Evolutionary conservation across 164 flowering plant genomes (phyloP), one percentile per base, ranked within the genome.

Genomic region (Vitis cinerea): DNA sequence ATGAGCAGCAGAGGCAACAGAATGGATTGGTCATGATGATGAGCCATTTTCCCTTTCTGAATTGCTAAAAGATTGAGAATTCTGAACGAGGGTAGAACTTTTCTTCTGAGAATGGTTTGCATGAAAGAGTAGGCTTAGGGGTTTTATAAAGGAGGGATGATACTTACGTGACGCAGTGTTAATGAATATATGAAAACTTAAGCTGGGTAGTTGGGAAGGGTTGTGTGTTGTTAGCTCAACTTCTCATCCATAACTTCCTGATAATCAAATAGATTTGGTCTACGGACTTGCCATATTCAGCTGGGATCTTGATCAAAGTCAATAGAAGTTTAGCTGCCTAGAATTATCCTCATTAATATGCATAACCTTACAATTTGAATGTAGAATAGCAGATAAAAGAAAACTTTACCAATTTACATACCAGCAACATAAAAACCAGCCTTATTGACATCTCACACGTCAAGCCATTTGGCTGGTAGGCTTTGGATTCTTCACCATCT

Each of bases 381-480:
- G 27, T 23, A 23, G 27, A 23, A 23, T 23, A 10, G 48, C 10
- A 5, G 52, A 51, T 19, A 9, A 4, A 10, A 59, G 6, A 19
- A 13, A 57, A 19, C 60, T 47, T 51, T 12, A 63, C 51, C 17
- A n/a, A n/a, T 3, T 86, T 83, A 88, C 67, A 93, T 64, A 37
- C 98, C 88, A 61, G 97, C 94, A 70, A 94, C 98, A 58, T 93
- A 93, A 6, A 97, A 93, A 75, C 91, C 90, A 31, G 97, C 89
- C 66, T 91, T 96, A 1, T 97, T 90, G 55, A 93, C 95, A 12
- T 90, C 89, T 80, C 98, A 87, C 79, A 93, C 98, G 27, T 23
- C 98, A 95, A 93, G 63, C 95, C 79, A 79, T 90, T 90, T 48
- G 97, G 98, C 73, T 93, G 86, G 65, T 84, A 80, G 31, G 84